Evolutionary conservation across 495 filamentous ascomycete species (phyloP).

Genomic region (Haplographium delicatum): DNA sequence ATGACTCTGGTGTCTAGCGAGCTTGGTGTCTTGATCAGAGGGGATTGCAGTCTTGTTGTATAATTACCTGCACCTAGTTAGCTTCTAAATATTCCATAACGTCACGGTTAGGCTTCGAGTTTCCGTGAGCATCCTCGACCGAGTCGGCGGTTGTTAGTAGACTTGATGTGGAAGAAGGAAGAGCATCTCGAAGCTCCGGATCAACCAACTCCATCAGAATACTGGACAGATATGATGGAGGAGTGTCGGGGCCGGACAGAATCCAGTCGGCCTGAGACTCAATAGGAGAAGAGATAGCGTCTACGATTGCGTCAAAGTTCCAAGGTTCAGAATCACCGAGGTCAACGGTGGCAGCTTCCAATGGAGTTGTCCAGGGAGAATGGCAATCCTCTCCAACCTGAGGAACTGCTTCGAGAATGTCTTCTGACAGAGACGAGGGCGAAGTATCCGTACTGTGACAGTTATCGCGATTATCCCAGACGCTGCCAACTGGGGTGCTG

Average conservation of each 20-base stretch:
- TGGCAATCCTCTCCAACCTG: constrained; percentile 4
- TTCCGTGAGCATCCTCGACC: constrained; percentile 1
- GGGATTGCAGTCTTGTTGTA: too few relatives aligned
- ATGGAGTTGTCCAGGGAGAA: constrained; percentile 6
- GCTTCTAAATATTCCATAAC: too few relatives aligned
- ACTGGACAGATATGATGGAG: constrained; percentile 9
- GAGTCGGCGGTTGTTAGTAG: constrained; percentile 1
- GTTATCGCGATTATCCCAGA: constrained; percentile 7
- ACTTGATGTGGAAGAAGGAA: constrained; percentile 9
- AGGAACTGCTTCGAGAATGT: constrained; percentile 15
- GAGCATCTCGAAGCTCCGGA: constrained; percentile 17
- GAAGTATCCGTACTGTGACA: constrained; percentile 7
- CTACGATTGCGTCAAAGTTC: constrained; percentile 2
- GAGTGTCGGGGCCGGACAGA: constrained; percentile 6
- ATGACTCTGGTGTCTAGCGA: too few relatives aligned
- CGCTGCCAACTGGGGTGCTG: constrained; percentile 6
- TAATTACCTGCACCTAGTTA: too few relatives aligned
- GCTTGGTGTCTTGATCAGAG: too few relatives aligned
- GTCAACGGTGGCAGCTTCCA: constrained; percentile 1
- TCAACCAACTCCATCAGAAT: constrained; percentile 18
- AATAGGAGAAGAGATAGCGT: constrained; percentile 13
- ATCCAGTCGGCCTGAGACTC: constrained; percentile 10
- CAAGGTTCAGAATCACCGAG: constrained; percentile 3
- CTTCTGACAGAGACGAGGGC: constrained; percentile 6
- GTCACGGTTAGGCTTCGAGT: too few relatives aligned